Conservation (phyloP, 1,284 basidiomycete genomes). For the Pseudomicrostroma phylloplanum region DNA sequence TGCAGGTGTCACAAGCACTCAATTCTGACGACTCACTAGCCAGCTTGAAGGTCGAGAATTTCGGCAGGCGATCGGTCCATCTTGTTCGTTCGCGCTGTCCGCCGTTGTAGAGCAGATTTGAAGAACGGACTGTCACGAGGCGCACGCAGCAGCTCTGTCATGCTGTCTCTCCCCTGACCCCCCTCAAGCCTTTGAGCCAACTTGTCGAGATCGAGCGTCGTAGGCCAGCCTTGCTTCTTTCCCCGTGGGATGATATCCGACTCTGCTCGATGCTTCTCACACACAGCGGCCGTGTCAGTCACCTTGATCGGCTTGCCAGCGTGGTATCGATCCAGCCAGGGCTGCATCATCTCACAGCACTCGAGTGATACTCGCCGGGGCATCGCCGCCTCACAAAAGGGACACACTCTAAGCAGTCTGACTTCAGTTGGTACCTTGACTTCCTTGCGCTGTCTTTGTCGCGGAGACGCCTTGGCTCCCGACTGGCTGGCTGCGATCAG, state of each 20-base stretch:
- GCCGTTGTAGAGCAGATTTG: background rate
- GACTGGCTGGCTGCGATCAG: too few species aligned
- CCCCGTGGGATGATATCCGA: background rate
- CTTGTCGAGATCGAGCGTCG: background rate
- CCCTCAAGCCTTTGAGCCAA: background rate
- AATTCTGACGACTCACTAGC: background rate
- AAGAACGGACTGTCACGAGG: background rate
- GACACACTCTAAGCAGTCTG: background rate
- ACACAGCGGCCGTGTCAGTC: background rate
- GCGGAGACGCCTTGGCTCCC: too few species aligned
- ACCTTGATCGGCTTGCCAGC: background rate
- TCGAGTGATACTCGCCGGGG: background rate
- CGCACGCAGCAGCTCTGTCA: background rate
- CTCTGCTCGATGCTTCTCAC: constrained; percentile 2
- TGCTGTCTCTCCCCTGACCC: background rate
- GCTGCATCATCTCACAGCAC: constrained; percentile 2
- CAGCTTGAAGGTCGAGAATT: background rate
- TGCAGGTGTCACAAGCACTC: too few species aligned
- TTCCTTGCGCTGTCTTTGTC: too few species aligned
- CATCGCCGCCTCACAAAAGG: constrained; percentile 2
- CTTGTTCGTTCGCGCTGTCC: background rate
- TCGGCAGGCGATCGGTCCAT: background rate
- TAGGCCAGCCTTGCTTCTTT: constrained; percentile 4
- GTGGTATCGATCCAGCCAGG: background rate
- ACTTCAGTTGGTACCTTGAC: too few species aligned